Evolutionary conservation across 768 basidiomycete species (phyloP).

Genomic region (Hemileccinum rubropunctum): DNA sequence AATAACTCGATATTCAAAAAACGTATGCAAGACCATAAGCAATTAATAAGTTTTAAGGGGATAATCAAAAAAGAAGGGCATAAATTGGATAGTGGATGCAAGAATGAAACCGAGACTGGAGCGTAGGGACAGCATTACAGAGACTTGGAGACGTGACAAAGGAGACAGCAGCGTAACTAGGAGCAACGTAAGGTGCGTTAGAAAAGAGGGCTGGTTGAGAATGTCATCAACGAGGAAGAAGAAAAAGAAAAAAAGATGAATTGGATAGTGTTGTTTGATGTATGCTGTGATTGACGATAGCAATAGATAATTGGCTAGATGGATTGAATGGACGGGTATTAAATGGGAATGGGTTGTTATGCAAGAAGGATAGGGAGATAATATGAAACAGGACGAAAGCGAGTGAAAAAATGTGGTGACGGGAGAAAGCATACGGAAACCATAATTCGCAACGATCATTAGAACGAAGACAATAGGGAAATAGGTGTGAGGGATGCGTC

Average conservation of each 20-base stretch:
- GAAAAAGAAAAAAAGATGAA: not conserved
- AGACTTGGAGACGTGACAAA: constrained; percentile 10
- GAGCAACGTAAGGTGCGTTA: constrained; percentile 14
- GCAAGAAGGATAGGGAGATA: constrained; percentile 8
- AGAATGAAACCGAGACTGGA: constrained; percentile 7
- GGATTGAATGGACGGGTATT: constrained; percentile 16
- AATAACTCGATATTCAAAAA: too few species aligned
- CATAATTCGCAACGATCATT: constrained; percentile 14
- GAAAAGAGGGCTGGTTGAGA: constrained; percentile 11
- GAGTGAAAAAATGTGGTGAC: too few species aligned
- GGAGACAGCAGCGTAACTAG: constrained; percentile 15
- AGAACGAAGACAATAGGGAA: constrained; percentile 11
- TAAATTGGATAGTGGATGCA: constrained; percentile 2
- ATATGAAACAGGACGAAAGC: constrained; percentile 28
- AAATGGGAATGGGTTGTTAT: constrained; percentile 8
- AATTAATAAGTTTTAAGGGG: constrained; percentile 17
- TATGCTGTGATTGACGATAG: constrained; percentile 24
- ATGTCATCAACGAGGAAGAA: constrained; percentile 11
- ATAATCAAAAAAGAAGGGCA: not conserved
- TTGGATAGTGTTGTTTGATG: constrained; percentile 11
- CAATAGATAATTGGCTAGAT: constrained; percentile 33
- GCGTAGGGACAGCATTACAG: constrained; percentile 12
- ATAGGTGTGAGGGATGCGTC: not conserved
- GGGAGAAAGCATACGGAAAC: constrained; percentile 13
- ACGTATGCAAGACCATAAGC: constrained; percentile 9